A percentile compares a stretch with the other conserved stretches of the same genome.
Evolutionary conservation across 192 early-diverging fungal genomes (phyloP).

Genomic region (Anaeromyces robustus): DNA sequence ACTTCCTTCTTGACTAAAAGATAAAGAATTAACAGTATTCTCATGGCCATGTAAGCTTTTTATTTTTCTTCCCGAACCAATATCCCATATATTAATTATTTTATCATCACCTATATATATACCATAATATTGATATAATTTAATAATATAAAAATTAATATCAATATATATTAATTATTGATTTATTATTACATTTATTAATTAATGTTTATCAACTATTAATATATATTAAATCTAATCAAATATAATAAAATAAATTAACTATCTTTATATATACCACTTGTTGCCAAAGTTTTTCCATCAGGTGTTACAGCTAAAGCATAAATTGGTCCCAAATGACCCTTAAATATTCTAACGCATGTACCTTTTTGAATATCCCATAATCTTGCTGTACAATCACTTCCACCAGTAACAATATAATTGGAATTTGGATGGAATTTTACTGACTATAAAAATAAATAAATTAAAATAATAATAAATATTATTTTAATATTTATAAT

Average conservation of each 20-base stretch:
- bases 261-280: constrained; percentile 30
- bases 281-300: constrained; percentile 77
- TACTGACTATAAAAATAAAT: constrained; percentile 40
- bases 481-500: too few species aligned
- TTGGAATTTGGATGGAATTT: constrained; percentile 94
- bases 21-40: constrained; percentile 63
- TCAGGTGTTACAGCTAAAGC: constrained; percentile 82
- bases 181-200: too few species aligned
- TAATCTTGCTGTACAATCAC: constrained; percentile 71
- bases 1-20: constrained; percentile 66
- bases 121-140: too few species aligned
- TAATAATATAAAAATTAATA: too few species aligned
- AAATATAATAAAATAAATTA: too few species aligned
- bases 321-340: constrained; percentile 67
- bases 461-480: constrained; percentile 6
- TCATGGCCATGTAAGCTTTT: constrained; percentile 77
- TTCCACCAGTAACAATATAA: constrained; percentile 83
- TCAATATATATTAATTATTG: too few species aligned
- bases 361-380: constrained; percentile 88
- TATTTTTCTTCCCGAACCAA: constrained; percentile 65
- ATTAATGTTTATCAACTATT: too few species aligned
- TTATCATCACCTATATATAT: constrained; percentile 65
- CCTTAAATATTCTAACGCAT: constrained; percentile 78
- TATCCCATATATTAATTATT: constrained; percentile 77
- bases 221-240: too few species aligned